phyloP scores from a whole-genome alignment of 306 rosid species.

The Inga laurina region DNA sequence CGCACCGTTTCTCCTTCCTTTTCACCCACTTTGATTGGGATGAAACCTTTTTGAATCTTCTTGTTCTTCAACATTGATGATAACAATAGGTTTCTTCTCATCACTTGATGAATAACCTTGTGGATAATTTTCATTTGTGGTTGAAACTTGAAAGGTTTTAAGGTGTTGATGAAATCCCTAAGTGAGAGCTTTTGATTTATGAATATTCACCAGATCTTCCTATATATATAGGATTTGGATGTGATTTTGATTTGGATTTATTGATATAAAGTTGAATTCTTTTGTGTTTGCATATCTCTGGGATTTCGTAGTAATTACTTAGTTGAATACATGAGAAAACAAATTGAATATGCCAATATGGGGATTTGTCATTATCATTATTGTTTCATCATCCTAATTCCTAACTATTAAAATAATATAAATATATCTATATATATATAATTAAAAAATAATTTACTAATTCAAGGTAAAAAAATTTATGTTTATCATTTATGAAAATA shows the following conservation, averaged over 20 bases:
- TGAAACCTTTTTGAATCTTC: background rate
- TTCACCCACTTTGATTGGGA: background rate
- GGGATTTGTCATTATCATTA: background rate
- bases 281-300: background rate
- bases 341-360: background rate
- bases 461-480: background rate
- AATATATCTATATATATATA: no score
- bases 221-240: no score
- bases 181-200: background rate
- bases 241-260: background rate
- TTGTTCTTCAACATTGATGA: background rate
- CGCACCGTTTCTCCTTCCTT: background rate
- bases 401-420: no score
- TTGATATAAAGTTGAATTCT: background rate
- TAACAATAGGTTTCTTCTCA: background rate
- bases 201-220: background rate
- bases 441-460: no score
- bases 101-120: background rate
- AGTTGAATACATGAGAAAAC: background rate
- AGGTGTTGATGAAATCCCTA: background rate
- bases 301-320: background rate
- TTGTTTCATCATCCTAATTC: background rate
- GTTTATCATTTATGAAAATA: background rate
- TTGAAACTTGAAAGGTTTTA: background rate
- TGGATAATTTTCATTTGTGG: background rate